Conservation (phyloP, 768 basidiomycete genomes). For the Naganishia onofrii region DNA sequence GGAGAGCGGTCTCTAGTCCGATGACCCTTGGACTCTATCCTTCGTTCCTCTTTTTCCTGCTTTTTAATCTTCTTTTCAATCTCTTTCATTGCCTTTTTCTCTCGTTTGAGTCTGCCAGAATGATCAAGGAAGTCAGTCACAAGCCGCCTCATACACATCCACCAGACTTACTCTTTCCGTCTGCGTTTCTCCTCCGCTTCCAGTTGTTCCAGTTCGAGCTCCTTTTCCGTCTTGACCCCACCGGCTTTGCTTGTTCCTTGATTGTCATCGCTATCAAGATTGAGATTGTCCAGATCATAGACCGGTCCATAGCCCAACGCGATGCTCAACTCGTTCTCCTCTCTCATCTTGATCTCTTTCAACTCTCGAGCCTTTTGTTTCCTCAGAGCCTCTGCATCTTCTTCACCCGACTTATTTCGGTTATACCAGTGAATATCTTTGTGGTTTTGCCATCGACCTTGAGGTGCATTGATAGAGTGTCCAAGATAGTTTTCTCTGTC, state of each 20-base stretch:
- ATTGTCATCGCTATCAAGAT: slow-evolving; percentile 26
- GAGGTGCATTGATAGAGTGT: slow-evolving; percentile 89
- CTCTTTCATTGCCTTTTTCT: slow-evolving; percentile 42
- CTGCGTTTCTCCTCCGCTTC: slow-evolving; percentile 46
- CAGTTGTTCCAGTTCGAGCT: slow-evolving; percentile 43
- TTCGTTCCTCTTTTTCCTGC: slow-evolving; percentile 34
- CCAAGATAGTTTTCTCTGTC: slow-evolving; percentile 80
- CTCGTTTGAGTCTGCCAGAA: slow-evolving; percentile 40
- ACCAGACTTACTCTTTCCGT: slow-evolving; percentile 46
- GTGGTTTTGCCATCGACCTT: slow-evolving; percentile 95
- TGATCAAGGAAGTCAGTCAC: not conserved
- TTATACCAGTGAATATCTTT: slow-evolving; percentile 95
- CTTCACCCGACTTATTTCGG: slow-evolving; percentile 58
- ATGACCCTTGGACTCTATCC: slow-evolving; percentile 28
- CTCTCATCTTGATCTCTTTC: slow-evolving; percentile 73
- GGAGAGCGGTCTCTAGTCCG: slow-evolving; percentile 22
- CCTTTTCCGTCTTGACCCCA: slow-evolving; percentile 41
- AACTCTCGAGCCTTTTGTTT: slow-evolving; percentile 46
- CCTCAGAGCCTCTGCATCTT: slow-evolving; percentile 53
- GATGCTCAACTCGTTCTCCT: slow-evolving; percentile 79
- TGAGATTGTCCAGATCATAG: slow-evolving; percentile 6
- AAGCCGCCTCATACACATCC: not conserved
- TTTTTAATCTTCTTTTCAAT: slow-evolving; percentile 43
- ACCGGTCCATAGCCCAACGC: slow-evolving; percentile 60
- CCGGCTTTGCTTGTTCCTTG: slow-evolving; percentile 36